Base-by-base conservation (phyloP, 805 yeast species). In the Saccharomycopsis olivae region DNA sequence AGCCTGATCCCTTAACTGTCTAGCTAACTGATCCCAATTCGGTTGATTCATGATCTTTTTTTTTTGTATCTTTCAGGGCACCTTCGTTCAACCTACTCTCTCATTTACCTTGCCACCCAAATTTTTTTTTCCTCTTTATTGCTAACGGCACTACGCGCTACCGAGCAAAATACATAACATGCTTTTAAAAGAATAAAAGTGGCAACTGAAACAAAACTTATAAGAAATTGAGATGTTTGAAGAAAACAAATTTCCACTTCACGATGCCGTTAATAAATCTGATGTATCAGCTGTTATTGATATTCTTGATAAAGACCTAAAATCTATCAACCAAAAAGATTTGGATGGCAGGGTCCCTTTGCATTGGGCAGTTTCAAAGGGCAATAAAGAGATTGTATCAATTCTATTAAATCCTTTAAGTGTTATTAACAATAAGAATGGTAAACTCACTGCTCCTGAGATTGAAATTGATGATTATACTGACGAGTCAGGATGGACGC, bases 401-500 rank as follows among this genome's bases (percentile, higher is more conserved):
- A 49, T 69, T 28, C 53, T 78, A 5, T 56, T 65, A 40, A 61
- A 58, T 40, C 67, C 64, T 28, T 48, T 50, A 46, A 54, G 44
- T 29, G 41, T 27, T 35, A 37, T 29, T 21, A 33, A 27, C 15
- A 39, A 29, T 8, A 53, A 54, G 53, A 47, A 49, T 25, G 47
- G 49, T 3, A 39, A 36, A 18, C n/a, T n/a, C n/a, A n/a, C n/a
- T n/a, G n/a, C n/a, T n/a, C 23, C 33, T 6, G 62, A 63, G 25
- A 58, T 71, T 18, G 89, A 85, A 47, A 55, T 86, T 10, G 92
- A 86, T 53, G 82, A 78, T 3, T 55, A 66, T 50, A 51, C 53
- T 0, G 97, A 88, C 55, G 78, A 70, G 15, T 66, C 88, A 9
- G 94, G 94, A 1, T 88, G 95, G 95, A 79, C 89, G 0, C 86